phyloP scores from a whole-genome alignment of 805 yeast species.

The Barnettozyma sucrosica region DNA sequence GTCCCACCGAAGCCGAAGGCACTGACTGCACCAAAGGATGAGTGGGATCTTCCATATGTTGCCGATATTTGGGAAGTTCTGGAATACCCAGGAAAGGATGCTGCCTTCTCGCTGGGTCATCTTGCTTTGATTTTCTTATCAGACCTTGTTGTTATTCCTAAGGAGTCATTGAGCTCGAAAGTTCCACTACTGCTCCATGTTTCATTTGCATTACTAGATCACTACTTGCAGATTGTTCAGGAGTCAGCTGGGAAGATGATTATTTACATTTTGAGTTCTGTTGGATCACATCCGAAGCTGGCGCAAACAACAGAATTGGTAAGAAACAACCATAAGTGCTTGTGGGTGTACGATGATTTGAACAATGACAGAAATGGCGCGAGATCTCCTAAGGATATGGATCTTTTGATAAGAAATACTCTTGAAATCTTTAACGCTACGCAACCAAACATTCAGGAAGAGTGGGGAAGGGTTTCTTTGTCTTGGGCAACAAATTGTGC shows the following conservation, averaged over 20 bases:
- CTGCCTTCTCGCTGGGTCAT: conserved; percentile 83
- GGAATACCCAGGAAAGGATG: conserved; percentile 55
- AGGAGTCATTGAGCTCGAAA: conserved; percentile 52
- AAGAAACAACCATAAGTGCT: conserved; percentile 39
- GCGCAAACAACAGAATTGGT: conserved; percentile 52
- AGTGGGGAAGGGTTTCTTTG: conserved; percentile 81
- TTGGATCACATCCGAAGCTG: conserved; percentile 46
- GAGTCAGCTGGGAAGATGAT: conserved; percentile 77
- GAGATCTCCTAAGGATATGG: conserved; percentile 84
- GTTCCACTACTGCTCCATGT: conserved; percentile 75
- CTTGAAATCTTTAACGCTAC: conserved; percentile 48
- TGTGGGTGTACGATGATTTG: conserved; percentile 88
- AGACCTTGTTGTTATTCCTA: conserved; percentile 65
- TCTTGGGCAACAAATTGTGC: conserved; percentile 98
- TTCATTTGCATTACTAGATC: conserved; percentile 77
- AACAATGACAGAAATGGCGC: conserved; percentile 73
- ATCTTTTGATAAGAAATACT: conserved; percentile 56
- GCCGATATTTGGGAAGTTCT: conserved; percentile 61
- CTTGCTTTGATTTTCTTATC: conserved; percentile 79
- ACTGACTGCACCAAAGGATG: conserved; percentile 28
- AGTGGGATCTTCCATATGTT: conserved; percentile 57
- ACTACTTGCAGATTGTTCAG: conserved; percentile 76
- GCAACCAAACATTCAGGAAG: conserved; percentile 53
- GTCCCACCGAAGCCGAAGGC: conserved; percentile 57
- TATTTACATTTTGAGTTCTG: conserved; percentile 60